Percentiles rank a stretch among this genome's conserved stretches.
phyloP scores from a whole-genome alignment of 164 flowering plant genomes.

The Nelumbo lutea region DNA sequence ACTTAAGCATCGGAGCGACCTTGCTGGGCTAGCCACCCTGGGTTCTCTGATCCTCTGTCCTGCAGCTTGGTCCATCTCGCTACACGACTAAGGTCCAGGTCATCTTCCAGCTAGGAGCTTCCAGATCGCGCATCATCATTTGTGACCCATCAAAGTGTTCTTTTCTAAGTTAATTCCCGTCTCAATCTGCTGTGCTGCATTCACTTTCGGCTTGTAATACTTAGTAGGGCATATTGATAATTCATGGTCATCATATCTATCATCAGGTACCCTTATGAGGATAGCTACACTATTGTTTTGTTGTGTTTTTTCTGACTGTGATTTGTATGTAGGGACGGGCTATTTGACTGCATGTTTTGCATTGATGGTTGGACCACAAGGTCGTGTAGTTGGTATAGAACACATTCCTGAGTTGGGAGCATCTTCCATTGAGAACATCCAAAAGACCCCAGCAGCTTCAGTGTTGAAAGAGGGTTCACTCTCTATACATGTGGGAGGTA shows the following conservation, averaged over 20 bases:
- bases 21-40: too few species aligned
- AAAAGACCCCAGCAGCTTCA: constrained; percentile 71
- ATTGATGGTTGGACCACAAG: constrained; percentile 86
- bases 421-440: constrained; percentile 56
- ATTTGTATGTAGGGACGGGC: constrained; percentile 63
- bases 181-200: too few species aligned
- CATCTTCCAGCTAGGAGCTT: too few species aligned
- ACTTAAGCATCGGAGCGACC: too few species aligned
- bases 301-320: neutral
- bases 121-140: too few species aligned
- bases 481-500: constrained; percentile 77
- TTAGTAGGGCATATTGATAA: neutral
- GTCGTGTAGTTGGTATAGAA: constrained; percentile 88
- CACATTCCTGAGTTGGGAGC: constrained; percentile 86
- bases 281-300: neutral
- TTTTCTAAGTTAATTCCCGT: too few species aligned
- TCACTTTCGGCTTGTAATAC: too few species aligned
- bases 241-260: neutral
- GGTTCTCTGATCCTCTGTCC: too few species aligned
- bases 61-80: too few species aligned
- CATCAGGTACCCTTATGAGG: neutral
- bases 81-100: too few species aligned
- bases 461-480: constrained; percentile 67
- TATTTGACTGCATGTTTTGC: constrained; percentile 96
- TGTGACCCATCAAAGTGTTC: too few species aligned